Evolutionary conservation across 768 basidiomycete species (phyloP).

Genomic region (Pulveroboletus sp.): DNA sequence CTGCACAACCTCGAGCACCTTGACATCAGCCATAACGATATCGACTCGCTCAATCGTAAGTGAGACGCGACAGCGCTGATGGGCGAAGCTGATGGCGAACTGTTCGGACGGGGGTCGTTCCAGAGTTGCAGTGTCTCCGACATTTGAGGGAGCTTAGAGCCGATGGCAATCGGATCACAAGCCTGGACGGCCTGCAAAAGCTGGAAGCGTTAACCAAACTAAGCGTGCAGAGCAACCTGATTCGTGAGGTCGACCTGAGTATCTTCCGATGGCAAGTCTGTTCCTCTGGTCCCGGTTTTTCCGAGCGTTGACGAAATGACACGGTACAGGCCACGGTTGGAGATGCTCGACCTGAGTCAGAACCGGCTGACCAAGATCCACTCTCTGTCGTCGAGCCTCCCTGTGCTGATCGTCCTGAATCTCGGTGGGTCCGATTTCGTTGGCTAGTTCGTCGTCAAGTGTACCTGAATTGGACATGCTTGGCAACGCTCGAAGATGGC

Average conservation of each 20-base stretch:
- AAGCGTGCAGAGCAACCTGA: constrained; percentile 71
- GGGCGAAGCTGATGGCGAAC: not conserved
- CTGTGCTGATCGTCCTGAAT: constrained; percentile 69
- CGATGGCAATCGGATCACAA: constrained; percentile 79
- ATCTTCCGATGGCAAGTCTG: constrained; percentile 60
- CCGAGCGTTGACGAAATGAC: constrained; percentile 6
- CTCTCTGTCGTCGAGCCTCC: constrained; percentile 54
- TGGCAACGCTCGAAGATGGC: constrained; percentile 50
- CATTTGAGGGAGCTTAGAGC: constrained; percentile 86
- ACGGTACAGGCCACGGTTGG: constrained; percentile 52
- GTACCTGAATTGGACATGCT: constrained; percentile 13
- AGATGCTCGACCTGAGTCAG: constrained; percentile 76
- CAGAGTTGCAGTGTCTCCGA: constrained; percentile 80
- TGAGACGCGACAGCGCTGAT: constrained; percentile 18
- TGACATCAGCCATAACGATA: constrained; percentile 86
- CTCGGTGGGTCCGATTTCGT: constrained; percentile 60
- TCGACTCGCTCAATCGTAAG: constrained; percentile 85
- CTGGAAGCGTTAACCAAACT: constrained; percentile 83
- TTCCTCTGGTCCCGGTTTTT: constrained; percentile 7
- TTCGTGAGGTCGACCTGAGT: constrained; percentile 58
- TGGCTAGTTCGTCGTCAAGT: constrained; percentile 8
- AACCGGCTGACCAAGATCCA: constrained; percentile 61
- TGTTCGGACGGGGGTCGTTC: too few relatives aligned
- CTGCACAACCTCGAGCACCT: constrained; percentile 81
- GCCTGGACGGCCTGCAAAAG: constrained; percentile 69